These are phyloP conservation scores for Bruguiera hainesii DNA, from an alignment of 441 rosid species.

Conservation along the genomic window DNA sequence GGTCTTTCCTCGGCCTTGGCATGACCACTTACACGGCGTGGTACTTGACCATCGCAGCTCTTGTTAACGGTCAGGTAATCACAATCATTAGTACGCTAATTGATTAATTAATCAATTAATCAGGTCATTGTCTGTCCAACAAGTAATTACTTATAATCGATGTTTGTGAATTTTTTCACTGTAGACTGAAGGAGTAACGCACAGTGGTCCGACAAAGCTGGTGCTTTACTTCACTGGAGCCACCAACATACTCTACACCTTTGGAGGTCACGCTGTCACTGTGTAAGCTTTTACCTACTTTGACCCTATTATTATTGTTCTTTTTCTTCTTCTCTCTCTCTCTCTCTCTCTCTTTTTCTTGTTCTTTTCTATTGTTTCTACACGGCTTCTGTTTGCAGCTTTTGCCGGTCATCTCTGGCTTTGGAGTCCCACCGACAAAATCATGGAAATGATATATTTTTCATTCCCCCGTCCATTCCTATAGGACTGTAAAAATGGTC, in stretches of 20 bases:
- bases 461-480: constrained; percentile 13
- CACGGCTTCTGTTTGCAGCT: constrained; percentile 86
- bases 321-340: background rate
- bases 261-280: constrained; percentile 98
- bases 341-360: background rate
- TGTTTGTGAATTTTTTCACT: background rate
- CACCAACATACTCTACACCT: constrained; percentile 91
- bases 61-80: constrained; percentile 77
- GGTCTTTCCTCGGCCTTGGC: constrained; percentile 96
- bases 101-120: too few species aligned
- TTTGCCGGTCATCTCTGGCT: constrained; percentile 60
- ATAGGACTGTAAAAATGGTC: constrained; percentile 20
- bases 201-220: constrained; percentile 69
- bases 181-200: constrained; percentile 62
- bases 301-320: background rate
- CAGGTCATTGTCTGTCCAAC: too few species aligned
- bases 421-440: constrained; percentile 38
- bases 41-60: constrained; percentile 80
- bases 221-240: constrained; percentile 99
- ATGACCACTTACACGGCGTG: constrained; percentile 99
- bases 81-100: too few species aligned
- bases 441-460: constrained; percentile 30
- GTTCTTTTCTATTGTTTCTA: constrained; percentile 32
- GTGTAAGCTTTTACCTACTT: constrained; percentile 55
- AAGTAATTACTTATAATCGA: too few species aligned